phyloP scores from a whole-genome alignment of 2,329 filamentous ascomycete genomes.

The Alternaria burnsii region DNA sequence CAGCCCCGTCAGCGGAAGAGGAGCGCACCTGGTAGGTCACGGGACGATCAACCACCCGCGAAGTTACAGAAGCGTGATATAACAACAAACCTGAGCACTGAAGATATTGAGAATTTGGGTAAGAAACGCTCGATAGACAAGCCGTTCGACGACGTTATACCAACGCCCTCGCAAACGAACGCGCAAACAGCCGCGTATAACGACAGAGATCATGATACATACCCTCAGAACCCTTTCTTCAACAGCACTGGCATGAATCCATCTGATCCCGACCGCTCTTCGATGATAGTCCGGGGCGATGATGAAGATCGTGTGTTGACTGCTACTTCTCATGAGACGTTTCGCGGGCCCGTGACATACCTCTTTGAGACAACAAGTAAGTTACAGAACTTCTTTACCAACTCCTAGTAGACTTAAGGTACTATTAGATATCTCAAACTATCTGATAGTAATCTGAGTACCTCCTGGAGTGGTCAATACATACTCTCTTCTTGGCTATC shows the following conservation, averaged over 20 bases:
- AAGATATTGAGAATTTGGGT: background rate
- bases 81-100: conserved; percentile 3
- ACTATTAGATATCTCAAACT: background rate
- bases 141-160: conserved; percentile 6
- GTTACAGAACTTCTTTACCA: background rate
- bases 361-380: conserved; percentile 15
- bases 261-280: conserved; percentile 2
- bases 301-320: conserved; percentile 9
- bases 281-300: background rate
- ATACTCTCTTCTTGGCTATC: background rate
- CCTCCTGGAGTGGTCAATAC: background rate
- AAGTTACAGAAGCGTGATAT: conserved; percentile 12
- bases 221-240: background rate
- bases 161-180: conserved; percentile 17
- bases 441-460: background rate
- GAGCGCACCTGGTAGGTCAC: background rate
- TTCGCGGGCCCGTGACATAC: background rate
- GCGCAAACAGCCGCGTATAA: background rate
- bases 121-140: conserved; percentile 14
- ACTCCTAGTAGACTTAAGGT: background rate
- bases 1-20: background rate
- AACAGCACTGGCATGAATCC: background rate
- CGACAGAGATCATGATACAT: background rate
- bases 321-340: background rate
- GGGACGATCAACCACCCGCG: background rate